Base-by-base conservation (phyloP, 2,329 filamentous ascomycete genomes). In the Cryphonectria naterciae region DNA sequence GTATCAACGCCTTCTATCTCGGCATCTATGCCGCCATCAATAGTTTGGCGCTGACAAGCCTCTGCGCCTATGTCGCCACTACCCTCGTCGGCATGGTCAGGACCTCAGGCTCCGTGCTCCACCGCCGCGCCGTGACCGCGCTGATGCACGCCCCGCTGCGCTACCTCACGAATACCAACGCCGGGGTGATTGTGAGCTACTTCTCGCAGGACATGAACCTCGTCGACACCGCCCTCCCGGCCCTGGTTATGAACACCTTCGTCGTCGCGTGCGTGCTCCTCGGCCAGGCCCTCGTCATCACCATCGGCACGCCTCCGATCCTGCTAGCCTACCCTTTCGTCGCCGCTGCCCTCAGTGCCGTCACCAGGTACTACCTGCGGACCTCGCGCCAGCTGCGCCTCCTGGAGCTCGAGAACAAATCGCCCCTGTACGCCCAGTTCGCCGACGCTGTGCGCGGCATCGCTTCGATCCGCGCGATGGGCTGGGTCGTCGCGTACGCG, bases 391-490 rank as follows among this genome's bases (percentile, higher is more conserved):
- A 86, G 72, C 75, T 86, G 15, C 82, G 84, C 69, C 80, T 83
- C 49, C 75, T 85, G 46, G 84, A 85, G 52, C 77, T 86, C 19
- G 84, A 86, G 74, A 65, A 63, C 56, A 70, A 65, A 62, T 65
- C 67, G 25, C 70, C 70, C 7, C 49, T 64, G 1, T 63, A 49
- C 49, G 77, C 78, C 6, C 77, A 86, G 69, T 87, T 87, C 71
- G 79, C 82, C 5, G 85, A 87, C 73, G 83, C 82, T 4, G 77
- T 85, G 2, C 80, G 82, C 43, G 86, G 86, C 1, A 77, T 86
- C 5, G 79, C 79, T 0, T 87, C 85, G 3, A 77, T 88, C 25
- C 80, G 86, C 25, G 84, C 85, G 7, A 87, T 86, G 73, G 82
- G 83, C 6, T 88, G 85, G 82, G 75, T 82, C 54, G 73, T 77